These are phyloP conservation scores for Theileria sp. DNA, from an alignment of 169 alveolate genomes.

Conservation along the genomic window DNA sequence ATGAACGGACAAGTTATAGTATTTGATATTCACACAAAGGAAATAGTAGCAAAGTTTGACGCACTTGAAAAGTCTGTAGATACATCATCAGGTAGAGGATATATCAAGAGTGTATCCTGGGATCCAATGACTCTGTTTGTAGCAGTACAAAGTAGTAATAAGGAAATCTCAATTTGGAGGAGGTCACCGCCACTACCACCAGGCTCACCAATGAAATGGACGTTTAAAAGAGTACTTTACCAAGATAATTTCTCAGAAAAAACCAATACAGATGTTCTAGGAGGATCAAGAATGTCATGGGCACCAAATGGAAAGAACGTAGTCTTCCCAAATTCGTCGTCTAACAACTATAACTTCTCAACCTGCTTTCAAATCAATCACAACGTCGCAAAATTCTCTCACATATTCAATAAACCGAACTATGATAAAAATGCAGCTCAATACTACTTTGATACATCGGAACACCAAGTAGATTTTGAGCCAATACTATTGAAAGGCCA, in stretches of 20 bases:
- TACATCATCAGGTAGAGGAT: slow-evolving; percentile 44
- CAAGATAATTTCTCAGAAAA: slow-evolving; percentile 28
- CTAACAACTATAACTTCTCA: slow-evolving; percentile 16
- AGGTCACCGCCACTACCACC: slow-evolving; percentile 62
- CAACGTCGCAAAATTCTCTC: slow-evolving; percentile 7
- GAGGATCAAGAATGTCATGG: slow-evolving; percentile 69
- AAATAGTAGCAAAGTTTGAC: slow-evolving; percentile 64
- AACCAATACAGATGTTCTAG: slow-evolving; percentile 52
- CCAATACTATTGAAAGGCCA: slow-evolving; percentile 62
- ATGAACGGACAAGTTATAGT: slow-evolving; percentile 67
- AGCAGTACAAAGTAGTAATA: slow-evolving; percentile 60
- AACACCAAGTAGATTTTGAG: slow-evolving; percentile 29
- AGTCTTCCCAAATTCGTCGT: slow-evolving; percentile 58
- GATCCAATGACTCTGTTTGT: slow-evolving; percentile 66
- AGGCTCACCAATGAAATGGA: slow-evolving; percentile 59
- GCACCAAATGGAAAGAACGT: slow-evolving; percentile 65
- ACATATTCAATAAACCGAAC: slow-evolving; percentile 1
- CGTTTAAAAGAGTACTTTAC: slow-evolving; percentile 40
- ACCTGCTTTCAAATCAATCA: slow-evolving; percentile 58
- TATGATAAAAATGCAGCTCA: slow-evolving; percentile 23
- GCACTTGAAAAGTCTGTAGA: slow-evolving; percentile 25
- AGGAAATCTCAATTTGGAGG: slow-evolving; percentile 58
- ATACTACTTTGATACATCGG: slow-evolving; percentile 45
- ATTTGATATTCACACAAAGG: slow-evolving; percentile 62
- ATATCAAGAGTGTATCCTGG: slow-evolving; percentile 66